phyloP scores from a whole-genome alignment of 176 grass and related monocot genomes.

The Stipa capillata region DNA sequence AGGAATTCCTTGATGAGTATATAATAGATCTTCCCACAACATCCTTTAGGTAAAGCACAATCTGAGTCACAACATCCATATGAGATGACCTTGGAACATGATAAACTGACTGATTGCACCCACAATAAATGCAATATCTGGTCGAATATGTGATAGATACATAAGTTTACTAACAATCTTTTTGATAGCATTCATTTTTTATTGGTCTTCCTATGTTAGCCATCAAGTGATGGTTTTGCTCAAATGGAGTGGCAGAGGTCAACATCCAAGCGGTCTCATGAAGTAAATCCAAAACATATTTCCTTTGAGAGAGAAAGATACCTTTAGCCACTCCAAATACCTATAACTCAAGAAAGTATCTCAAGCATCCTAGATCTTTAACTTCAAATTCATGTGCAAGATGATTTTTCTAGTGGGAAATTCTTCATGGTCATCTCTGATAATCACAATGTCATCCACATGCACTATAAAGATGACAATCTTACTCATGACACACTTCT shows the following conservation, averaged over 20 bases:
- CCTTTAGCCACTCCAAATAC: background rate
- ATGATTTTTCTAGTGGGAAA: background rate
- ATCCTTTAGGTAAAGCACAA: background rate
- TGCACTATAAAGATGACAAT: background rate
- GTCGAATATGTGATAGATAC: background rate
- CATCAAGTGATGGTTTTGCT: background rate
- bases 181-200: background rate
- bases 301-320: background rate
- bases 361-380: background rate
- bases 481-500: too few relatives aligned
- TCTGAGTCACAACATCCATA: background rate
- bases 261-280: too few relatives aligned
- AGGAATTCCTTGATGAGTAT: background rate
- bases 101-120: background rate
- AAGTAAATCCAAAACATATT: background rate
- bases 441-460: background rate
- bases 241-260: background rate
- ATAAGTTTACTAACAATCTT: background rate
- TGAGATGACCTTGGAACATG: background rate
- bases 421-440: background rate
- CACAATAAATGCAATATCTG: background rate
- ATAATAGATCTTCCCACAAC: background rate
- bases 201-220: background rate
- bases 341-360: background rate
- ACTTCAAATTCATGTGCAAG: background rate